Evolutionary conservation across 2,329 filamentous ascomycete genomes (phyloP).

Genomic region (Trichoderma koningii): DNA sequence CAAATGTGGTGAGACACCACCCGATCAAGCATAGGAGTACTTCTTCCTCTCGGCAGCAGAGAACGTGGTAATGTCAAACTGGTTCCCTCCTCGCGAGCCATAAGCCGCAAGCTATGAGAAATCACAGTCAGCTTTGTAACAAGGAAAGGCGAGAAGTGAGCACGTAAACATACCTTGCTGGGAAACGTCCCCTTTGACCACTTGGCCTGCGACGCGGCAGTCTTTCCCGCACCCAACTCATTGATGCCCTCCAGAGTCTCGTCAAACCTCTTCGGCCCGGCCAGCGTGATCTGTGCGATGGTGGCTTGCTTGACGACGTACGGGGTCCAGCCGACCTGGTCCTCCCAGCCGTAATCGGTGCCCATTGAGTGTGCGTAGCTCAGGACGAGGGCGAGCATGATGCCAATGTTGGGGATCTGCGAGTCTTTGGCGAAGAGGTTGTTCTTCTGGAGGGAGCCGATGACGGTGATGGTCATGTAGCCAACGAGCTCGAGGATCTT

Average conservation of each 20-base stretch:
- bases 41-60: constrained; percentile 7
- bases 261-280: neutral
- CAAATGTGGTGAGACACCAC: neutral
- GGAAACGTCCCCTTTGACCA: neutral
- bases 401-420: constrained; percentile 30
- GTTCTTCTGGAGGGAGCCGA: constrained; percentile 29
- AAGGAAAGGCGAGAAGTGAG: neutral
- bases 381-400: constrained; percentile 28
- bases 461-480: constrained; percentile 24
- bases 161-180: neutral
- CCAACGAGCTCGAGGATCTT: constrained; percentile 29
- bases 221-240: neutral
- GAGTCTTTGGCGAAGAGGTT: constrained; percentile 29
- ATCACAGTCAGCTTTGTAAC: neutral
- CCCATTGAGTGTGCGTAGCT: constrained; percentile 23
- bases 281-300: neutral
- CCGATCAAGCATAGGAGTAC: neutral
- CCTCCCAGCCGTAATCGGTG: constrained; percentile 23
- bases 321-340: neutral
- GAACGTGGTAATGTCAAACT: constrained; percentile 20
- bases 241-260: constrained; percentile 3
- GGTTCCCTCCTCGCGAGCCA: neutral
- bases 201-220: neutral
- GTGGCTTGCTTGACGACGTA: neutral
- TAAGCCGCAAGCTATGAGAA: constrained; percentile 6